Conservation (phyloP, 2,329 filamentous ascomycete genomes). For the Hypoxylon sp. region DNA sequence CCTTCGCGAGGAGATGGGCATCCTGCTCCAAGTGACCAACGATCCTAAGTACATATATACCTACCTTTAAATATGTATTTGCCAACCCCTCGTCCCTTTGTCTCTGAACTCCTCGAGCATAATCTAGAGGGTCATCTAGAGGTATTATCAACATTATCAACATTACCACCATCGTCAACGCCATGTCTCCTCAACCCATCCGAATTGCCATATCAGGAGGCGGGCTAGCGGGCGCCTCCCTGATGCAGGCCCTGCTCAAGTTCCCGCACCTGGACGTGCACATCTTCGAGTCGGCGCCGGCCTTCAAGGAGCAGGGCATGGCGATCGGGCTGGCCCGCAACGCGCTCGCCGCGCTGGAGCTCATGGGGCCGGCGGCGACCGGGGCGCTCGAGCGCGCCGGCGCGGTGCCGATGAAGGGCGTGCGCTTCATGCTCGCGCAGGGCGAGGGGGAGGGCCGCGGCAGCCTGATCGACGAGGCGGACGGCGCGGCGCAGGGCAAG, state of each 20-base stretch:
- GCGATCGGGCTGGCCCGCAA: slow-evolving; percentile 44
- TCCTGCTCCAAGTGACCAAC: too few relatives aligned
- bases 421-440: slow-evolving; percentile 42
- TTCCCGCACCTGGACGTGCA: slow-evolving; percentile 41
- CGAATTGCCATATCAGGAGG: slow-evolving; percentile 40
- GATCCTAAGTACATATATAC: too few relatives aligned
- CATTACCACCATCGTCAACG: not conserved
- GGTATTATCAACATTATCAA: too few relatives aligned
- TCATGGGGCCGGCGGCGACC: slow-evolving; percentile 36
- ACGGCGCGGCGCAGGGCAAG: not conserved
- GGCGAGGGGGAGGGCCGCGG: slow-evolving; percentile 34
- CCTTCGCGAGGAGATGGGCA: too few relatives aligned
- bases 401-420: slow-evolving; percentile 44
- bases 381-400: slow-evolving; percentile 42
- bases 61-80: too few relatives aligned
- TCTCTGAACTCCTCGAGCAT: too few relatives aligned
- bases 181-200: slow-evolving; percentile 31
- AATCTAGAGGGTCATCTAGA: too few relatives aligned
- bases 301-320: slow-evolving; percentile 40
- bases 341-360: slow-evolving; percentile 41
- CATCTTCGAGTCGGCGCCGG: slow-evolving; percentile 41
- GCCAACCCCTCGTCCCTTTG: too few relatives aligned
- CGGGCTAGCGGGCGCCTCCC: slow-evolving; percentile 40
- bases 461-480: slow-evolving; percentile 26
- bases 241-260: slow-evolving; percentile 35